Base-by-base conservation (phyloP, 2,329 filamentous ascomycete genomes). In the Madurella fahalii region DNA sequence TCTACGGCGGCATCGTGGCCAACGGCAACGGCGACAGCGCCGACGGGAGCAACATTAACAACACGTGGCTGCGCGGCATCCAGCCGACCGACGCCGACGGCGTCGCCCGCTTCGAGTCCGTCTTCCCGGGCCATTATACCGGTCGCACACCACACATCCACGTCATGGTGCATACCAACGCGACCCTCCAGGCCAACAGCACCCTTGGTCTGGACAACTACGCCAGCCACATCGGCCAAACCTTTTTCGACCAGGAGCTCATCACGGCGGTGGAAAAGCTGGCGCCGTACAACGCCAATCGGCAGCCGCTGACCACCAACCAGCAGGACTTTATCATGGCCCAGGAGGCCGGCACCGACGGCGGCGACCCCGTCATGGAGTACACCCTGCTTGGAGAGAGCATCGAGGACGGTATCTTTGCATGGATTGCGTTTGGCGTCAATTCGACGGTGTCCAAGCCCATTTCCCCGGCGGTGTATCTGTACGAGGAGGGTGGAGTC, bases 211-310 rank as follows among this genome's bases (percentile, higher is more conserved):
- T 72, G 74, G 15, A 73, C 69, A 48, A 49, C 37, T 55, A 55
- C 40, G 75, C 80, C 54, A 76, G 78, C 8, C 83, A 87, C 69
- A 75, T 86, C 40, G 83, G 84, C 16, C 84, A 88, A 66, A 64
- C 84, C 48, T 87, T 83, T 74, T 83, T 84, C 65, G 82, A 86
- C 66, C 78, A 85, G 65, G 72, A 74, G 58, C 76, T 87, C 9
- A 76, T 82, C 60, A 62, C 63, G 25, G 58, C 71, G 40, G 80
- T 86, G 52, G 77, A 83, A 57, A 66, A 67, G 9, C 71, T 69
- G 1, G 55, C 64, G 0, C 77, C 79, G 0, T 82, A 82, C 67
- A 67, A 56, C 5, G 65, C 66, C 53, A 81, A 82, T 68, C 73
- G 69, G 0, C 72, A 78, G 56, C 49, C 59, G 0, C 52, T 78